Evolutionary conservation across 192 early-diverging fungal genomes (phyloP).

Genomic region (Coemansia asiatica): DNA sequence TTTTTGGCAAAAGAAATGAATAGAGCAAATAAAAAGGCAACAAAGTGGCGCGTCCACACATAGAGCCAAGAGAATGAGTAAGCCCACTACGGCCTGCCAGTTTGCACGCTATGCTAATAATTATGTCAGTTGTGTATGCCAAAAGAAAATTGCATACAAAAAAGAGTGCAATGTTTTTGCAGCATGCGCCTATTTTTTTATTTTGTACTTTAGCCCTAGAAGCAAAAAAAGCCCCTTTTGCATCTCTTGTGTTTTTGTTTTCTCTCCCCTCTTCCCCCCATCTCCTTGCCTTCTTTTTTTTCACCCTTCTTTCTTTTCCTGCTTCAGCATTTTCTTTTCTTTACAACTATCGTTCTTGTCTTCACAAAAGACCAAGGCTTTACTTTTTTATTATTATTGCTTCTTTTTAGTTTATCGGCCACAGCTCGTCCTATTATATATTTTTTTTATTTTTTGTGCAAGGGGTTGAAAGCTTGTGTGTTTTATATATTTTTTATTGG

Average conservation of each 20-base stretch:
- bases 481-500: background rate
- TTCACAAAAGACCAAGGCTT: background rate
- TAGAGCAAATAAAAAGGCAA: background rate
- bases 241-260: conserved; percentile 1
- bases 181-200: conserved; percentile 10
- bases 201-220: background rate
- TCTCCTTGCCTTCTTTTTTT: conserved; percentile 3
- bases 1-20: background rate
- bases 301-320: background rate
- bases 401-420: conserved; percentile 3
- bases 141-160: background rate
- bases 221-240: background rate
- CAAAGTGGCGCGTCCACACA: background rate
- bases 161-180: background rate
- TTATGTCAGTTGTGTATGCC: background rate
- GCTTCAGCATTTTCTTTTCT: background rate
- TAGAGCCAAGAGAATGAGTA: background rate
- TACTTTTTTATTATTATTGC: conserved; percentile 6
- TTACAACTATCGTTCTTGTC: conserved; percentile 3
- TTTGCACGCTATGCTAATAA: background rate
- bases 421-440: background rate
- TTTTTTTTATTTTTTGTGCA: conserved; percentile 1
- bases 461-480: background rate
- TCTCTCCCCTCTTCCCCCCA: background rate
- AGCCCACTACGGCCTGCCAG: background rate